Evolutionary conservation across 2,329 filamentous ascomycete species (phyloP).

Genomic region (Chaetomiaceae sp.): DNA sequence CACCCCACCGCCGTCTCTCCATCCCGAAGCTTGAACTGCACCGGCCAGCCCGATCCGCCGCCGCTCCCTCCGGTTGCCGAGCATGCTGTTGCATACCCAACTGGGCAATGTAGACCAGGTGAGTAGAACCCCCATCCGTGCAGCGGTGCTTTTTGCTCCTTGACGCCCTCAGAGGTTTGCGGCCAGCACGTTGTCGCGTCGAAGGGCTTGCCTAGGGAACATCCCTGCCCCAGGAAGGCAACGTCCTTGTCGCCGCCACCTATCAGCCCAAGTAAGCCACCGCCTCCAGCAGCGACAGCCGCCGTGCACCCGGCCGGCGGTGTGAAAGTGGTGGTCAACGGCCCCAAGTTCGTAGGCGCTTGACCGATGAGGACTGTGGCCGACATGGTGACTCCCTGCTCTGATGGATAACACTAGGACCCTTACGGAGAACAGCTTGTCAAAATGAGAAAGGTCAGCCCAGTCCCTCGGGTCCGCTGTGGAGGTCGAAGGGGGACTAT

Average conservation of each 20-base stretch:
- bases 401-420: neutral
- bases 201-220: constrained; percentile 14
- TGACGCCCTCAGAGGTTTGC: constrained; percentile 18
- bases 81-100: constrained; percentile 27
- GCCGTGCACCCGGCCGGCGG: constrained; percentile 26
- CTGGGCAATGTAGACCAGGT: constrained; percentile 26
- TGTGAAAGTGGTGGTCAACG: constrained; percentile 27
- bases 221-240: constrained; percentile 23
- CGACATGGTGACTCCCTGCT: constrained; percentile 20
- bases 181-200: constrained; percentile 27
- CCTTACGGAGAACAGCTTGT: neutral
- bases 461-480: neutral
- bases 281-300: constrained; percentile 20
- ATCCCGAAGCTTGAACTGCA: constrained; percentile 25
- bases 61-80: constrained; percentile 24
- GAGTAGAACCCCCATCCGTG: constrained; percentile 27
- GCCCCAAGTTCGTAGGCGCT: constrained; percentile 26
- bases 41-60: constrained; percentile 22
- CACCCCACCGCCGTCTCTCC: constrained; percentile 29
- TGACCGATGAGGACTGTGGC: constrained; percentile 22
- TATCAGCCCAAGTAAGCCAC: constrained; percentile 10
- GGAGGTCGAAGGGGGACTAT: neutral
- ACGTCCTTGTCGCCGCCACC: constrained; percentile 13
- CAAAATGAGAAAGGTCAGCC: neutral
- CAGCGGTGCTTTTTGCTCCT: constrained; percentile 11